These are phyloP conservation scores for Neopestalotiopsis rosae DNA, from an alignment of 2,329 filamentous ascomycete species.

Conservation along the genomic window DNA sequence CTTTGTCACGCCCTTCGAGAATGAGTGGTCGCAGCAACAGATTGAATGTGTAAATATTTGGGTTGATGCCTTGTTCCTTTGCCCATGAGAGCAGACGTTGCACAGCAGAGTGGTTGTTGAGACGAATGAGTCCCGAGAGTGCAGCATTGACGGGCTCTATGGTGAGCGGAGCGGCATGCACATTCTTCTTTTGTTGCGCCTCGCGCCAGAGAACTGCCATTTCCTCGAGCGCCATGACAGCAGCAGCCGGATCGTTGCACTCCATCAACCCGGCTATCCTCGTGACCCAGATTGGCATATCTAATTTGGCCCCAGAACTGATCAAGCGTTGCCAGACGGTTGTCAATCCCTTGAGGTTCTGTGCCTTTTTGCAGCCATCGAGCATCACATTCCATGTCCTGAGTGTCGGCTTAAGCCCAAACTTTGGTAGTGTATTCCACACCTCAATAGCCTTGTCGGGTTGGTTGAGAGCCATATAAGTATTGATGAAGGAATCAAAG, in stretches of 20 bases:
- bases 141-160: slow-evolving; percentile 73
- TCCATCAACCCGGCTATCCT: slow-evolving; percentile 71
- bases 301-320: slow-evolving; percentile 62
- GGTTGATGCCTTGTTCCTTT: slow-evolving; percentile 56
- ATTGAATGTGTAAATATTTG: slow-evolving; percentile 69
- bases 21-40: slow-evolving; percentile 69
- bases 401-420: slow-evolving; percentile 63
- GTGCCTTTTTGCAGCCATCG: slow-evolving; percentile 67
- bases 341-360: slow-evolving; percentile 65
- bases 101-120: slow-evolving; percentile 53
- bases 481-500: slow-evolving; percentile 36
- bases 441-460: slow-evolving; percentile 32
- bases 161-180: slow-evolving; percentile 58
- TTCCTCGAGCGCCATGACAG: slow-evolving; percentile 68
- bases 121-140: slow-evolving; percentile 64
- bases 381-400: slow-evolving; percentile 78
- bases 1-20: slow-evolving; percentile 49
- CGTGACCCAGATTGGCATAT: slow-evolving; percentile 71
- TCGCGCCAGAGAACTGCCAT: slow-evolving; percentile 67
- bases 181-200: slow-evolving; percentile 39
- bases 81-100: slow-evolving; percentile 65
- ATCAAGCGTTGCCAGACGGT: slow-evolving; percentile 71
- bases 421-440: slow-evolving; percentile 32
- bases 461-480: slow-evolving; percentile 32
- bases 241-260: slow-evolving; percentile 56